Base-by-base conservation (phyloP, 2,329 filamentous ascomycete genomes). In the Aspergillus awamori region DNA sequence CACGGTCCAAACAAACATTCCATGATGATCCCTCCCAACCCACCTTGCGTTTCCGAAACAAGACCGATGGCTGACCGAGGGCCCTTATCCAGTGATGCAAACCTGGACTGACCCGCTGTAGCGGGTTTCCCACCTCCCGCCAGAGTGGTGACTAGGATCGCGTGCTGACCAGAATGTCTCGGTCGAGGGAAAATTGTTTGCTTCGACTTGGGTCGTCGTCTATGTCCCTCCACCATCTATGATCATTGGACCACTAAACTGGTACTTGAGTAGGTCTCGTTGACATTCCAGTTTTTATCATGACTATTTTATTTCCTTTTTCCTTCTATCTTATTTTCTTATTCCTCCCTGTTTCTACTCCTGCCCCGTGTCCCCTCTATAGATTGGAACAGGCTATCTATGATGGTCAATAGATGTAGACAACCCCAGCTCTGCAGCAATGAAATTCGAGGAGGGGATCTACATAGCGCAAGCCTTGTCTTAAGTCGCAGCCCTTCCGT, bases 381-480 rank as follows among this genome's bases (percentile, higher is more conserved):
- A 48, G 30, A 49, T 57, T 51, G 33, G 55, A 52, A 33, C 22
- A 20, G 33, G 36, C 55, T 51, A 43, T 36, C 11, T 15, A 52
- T 58, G 43, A 20, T 30, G 41, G 5, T 47, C 36, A 43, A 41
- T 51, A 53, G 45, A 52, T 52, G 33, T 58, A 28, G 47, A 30
- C 47, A 28, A n/a, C 47, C 28, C 22, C 24, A 26, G 13, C 47
- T 49, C 45, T 28, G 49, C 20, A 24, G 17, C 33, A 30, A 24
- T 30, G 47, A 13, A 15, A 10, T n/a, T 49, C 47, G 13, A 11
- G 47, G 24, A 30, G 24, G 33, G 24, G 22, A 49, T 49, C 41
- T 45, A 30, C 26, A 30, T 49, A n/a, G 24, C 15, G 24, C 47
- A n/a, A 26, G 26, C 47, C 24, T 10, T 28, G 47, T 49, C 26